These are phyloP conservation scores for Discostella pseudostelligera DNA, from an alignment of 108 stramenopile species.

Conservation along the genomic window DNA sequence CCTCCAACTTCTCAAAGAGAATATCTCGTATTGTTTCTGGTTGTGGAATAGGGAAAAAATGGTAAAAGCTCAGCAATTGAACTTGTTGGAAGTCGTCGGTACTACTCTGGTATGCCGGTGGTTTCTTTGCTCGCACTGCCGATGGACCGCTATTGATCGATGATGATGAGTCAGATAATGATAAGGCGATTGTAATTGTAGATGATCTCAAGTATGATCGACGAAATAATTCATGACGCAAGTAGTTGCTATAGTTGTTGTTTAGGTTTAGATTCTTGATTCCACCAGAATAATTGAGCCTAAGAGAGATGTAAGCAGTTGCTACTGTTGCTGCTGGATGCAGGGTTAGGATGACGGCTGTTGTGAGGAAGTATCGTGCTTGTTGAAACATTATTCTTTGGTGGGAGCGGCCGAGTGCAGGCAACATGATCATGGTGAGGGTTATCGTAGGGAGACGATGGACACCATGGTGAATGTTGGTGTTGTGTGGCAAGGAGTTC, in stretches of 20 bases:
- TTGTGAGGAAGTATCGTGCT: background rate
- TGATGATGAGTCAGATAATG: background rate
- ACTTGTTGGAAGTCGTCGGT: slow-evolving; percentile 6
- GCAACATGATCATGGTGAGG: no score
- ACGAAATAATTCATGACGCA: no score
- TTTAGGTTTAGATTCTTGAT: background rate
- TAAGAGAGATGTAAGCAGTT: background rate
- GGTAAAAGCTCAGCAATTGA: slow-evolving; percentile 60
- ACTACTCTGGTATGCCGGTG: no score
- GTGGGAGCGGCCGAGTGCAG: no score
- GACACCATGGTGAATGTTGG: no score
- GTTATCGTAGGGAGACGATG: no score
- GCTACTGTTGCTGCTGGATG: background rate
- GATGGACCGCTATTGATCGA: slow-evolving; percentile 23
- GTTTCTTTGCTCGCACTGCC: slow-evolving; percentile 36
- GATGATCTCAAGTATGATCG: no score
- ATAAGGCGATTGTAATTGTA: no score
- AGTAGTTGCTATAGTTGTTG: no score
- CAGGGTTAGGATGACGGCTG: background rate
- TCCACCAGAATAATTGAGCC: no score
- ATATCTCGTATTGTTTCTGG: slow-evolving; percentile 37
- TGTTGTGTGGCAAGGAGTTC: no score
- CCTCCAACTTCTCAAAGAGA: slow-evolving; percentile 36
- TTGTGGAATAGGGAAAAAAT: slow-evolving; percentile 40
- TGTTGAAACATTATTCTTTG: no score